Evolutionary conservation across 2,329 filamentous ascomycete genomes (phyloP).

Genomic region (Aspergillus sergii): DNA sequence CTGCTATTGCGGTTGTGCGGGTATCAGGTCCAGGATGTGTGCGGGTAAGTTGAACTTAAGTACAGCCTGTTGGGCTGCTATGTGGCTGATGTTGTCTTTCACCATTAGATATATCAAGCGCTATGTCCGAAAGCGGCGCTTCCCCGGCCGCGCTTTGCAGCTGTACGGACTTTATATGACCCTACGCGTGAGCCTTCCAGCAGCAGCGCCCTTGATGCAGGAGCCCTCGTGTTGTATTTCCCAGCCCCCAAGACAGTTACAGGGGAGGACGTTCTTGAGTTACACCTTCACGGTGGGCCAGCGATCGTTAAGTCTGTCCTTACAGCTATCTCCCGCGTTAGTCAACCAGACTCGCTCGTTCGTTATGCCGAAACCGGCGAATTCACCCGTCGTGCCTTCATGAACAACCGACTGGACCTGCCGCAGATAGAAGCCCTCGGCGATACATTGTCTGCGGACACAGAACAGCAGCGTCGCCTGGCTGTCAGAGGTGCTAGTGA

Average conservation of each 20-base stretch:
- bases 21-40: slow-evolving; percentile 78
- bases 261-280: slow-evolving; percentile 86
- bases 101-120: slow-evolving; percentile 62
- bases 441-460: slow-evolving; percentile 67
- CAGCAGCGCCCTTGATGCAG: slow-evolving; percentile 67
- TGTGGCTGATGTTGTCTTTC: background rate
- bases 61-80: background rate
- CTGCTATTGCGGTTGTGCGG: slow-evolving; percentile 87
- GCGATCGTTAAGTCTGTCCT: slow-evolving; percentile 88
- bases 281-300: slow-evolving; percentile 91
- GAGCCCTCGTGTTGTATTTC: slow-evolving; percentile 81
- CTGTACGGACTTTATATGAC: slow-evolving; percentile 73
- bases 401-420: slow-evolving; percentile 81
- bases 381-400: slow-evolving; percentile 89
- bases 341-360: slow-evolving; percentile 46
- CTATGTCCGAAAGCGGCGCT: slow-evolving; percentile 60
- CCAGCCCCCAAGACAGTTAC: slow-evolving; percentile 80
- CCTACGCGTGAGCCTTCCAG: slow-evolving; percentile 46
- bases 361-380: slow-evolving; percentile 94
- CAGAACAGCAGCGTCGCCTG: slow-evolving; percentile 87
- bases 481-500: slow-evolving; percentile 78
- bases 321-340: slow-evolving; percentile 65
- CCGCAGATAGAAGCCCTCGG: slow-evolving; percentile 74
- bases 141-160: slow-evolving; percentile 66
- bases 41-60: slow-evolving; percentile 52